Percentiles rank a stretch among this genome's conserved stretches.
Conservation (phyloP, 345 rosid species). For the Punica granatum region DNA sequence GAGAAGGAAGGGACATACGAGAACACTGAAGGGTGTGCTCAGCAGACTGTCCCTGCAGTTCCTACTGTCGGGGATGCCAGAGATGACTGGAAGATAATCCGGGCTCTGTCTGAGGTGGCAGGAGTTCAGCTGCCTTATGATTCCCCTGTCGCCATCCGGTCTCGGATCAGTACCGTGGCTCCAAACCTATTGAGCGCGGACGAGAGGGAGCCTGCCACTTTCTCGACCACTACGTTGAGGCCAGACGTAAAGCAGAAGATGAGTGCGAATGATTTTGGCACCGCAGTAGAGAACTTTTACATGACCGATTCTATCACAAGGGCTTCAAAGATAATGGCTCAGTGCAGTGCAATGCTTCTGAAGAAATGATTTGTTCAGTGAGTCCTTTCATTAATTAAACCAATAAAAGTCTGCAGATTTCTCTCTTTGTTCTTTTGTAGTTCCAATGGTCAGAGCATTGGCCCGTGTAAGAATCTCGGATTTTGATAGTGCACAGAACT, state of each 20-base stretch:
- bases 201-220: conserved; percentile 70
- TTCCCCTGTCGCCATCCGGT: conserved; percentile 49
- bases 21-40: conserved; percentile 86
- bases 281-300: conserved; percentile 70
- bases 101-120: conserved; percentile 86
- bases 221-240: conserved; percentile 55
- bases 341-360: conserved; percentile 70
- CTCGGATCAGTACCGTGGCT: conserved; percentile 72
- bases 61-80: conserved; percentile 97
- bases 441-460: background rate
- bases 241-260: conserved; percentile 39
- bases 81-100: conserved; percentile 95
- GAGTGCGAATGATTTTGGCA: conserved; percentile 47
- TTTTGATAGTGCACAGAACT: background rate
- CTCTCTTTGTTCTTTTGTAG: background rate
- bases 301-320: conserved; percentile 94
- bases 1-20: conserved; percentile 96
- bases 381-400: background rate
- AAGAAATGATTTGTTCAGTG: conserved; percentile 46
- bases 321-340: conserved; percentile 98
- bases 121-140: conserved; percentile 74
- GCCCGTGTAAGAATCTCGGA: background rate
- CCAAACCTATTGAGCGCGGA: conserved; percentile 73
- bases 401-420: conserved; percentile 4
- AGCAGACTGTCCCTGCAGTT: conserved; percentile 91